phyloP scores from a whole-genome alignment of 176 grass and related monocot species.

The Avena atlantica region DNA sequence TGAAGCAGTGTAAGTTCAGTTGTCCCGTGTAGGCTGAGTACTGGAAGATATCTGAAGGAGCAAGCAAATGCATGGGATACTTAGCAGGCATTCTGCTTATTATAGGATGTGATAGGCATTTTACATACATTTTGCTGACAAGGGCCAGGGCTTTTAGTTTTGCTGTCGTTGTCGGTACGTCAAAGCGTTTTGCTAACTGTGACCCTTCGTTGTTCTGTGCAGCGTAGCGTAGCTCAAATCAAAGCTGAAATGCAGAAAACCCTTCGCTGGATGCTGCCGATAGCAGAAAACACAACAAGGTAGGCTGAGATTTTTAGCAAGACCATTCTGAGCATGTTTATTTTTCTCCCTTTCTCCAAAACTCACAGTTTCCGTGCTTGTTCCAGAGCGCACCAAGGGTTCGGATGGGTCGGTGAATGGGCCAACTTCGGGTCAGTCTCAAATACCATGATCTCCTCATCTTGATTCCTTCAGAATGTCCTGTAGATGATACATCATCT shows the following conservation, averaged over 20 bases:
- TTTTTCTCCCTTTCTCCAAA: not conserved
- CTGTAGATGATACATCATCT: not conserved
- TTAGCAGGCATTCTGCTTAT: not conserved
- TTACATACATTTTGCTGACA: not conserved
- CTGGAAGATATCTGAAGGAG: not conserved
- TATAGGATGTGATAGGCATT: not conserved
- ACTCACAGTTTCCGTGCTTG: conserved; percentile 16
- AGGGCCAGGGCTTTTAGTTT: not conserved
- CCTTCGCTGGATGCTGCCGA: conserved; percentile 76
- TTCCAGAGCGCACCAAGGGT: conserved; percentile 93
- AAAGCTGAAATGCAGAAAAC: conserved; percentile 96
- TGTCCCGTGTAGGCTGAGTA: not conserved
- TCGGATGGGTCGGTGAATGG: conserved; percentile 99
- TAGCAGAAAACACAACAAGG: conserved; percentile 94
- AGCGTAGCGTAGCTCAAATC: conserved; percentile 80
- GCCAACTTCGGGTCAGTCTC: conserved; percentile 89
- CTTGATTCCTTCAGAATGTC: not conserved
- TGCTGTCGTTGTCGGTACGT: not conserved
- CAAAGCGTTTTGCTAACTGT: conserved; percentile 18
- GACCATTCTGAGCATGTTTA: not conserved
- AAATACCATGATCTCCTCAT: conserved; percentile 6
- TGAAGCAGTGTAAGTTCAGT: not conserved
- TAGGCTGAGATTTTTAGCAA: not conserved
- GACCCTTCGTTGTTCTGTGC: conserved; percentile 13
- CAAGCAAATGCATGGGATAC: not conserved